Base-by-base conservation (phyloP, 1,139 yeast species). In the Candida sp. region DNA sequence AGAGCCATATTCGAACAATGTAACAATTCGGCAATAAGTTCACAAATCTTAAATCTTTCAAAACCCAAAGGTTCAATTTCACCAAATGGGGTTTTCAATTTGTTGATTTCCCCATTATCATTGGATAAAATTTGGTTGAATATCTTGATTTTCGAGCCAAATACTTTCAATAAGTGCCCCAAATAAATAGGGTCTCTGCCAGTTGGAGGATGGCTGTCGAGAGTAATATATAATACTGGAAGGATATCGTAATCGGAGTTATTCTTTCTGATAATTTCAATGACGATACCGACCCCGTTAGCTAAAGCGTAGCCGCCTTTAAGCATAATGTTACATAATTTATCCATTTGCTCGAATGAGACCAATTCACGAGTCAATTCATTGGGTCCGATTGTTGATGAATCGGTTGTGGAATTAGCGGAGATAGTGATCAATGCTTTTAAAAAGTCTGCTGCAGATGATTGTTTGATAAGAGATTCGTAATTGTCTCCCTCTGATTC, bases 1-100 rank as follows among this genome's bases (percentile, higher is more conserved):
- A 93, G 70, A 0, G 93, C 95, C 99, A 95, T 95, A 64, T 93
- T 93, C 22, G 97, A 89, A 60, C 99, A 93, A 65, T 93, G 99
- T 44, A 91, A 74, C 41, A 91, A 73, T 61, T 91, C 98, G 1
- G 98, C 98, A 49, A 93, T 82, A 50, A 93, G 74, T 66, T 95
- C 99, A 61, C 97, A 93, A 41, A 93, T 87, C 61, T 91, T 88
- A 66, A 95, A 93, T 53, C 98, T 75, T 67, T 93, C 98, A 64
- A 91, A 91, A 0, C 99, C 99, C 35, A 93, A 70, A 1, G 99
- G 99, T 64, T 88, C 95, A 40, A 73, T 73, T 48, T 69, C 74
- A 5, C 79, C 79, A 53, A 70, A 68, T 2, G 75, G 73, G 4
- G 97, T 88, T 48, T 79, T 75, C 50, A 89, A 63, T 44, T 53